A percentile compares a stretch with the other conserved stretches of the same genome.
Evolutionary conservation across 148 eudicot genomes (phyloP).

Genomic region (Silene uniflora): DNA sequence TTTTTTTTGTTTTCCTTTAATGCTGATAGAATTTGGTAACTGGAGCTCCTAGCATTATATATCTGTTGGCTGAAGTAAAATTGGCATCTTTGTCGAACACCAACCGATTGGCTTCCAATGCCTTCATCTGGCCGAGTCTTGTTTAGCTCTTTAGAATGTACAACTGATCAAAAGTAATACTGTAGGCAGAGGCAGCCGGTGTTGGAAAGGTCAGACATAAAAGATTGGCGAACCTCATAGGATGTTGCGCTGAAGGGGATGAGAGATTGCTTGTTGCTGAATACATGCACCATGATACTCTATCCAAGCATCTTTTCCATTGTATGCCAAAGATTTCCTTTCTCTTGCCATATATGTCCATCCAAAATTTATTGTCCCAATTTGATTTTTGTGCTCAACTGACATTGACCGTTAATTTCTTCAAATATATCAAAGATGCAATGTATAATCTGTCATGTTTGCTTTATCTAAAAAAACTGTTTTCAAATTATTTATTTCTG

Average conservation of each 20-base stretch:
- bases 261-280: constrained; percentile 94
- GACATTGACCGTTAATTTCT: background rate
- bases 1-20: background rate
- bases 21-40: constrained; percentile 4
- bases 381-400: background rate
- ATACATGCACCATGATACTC: constrained; percentile 86
- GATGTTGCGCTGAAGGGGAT: constrained; percentile 98
- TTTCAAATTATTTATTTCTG: no score
- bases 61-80: background rate
- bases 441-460: no score
- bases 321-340: constrained; percentile 44
- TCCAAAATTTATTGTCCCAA: background rate
- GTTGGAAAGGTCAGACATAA: constrained; percentile 88
- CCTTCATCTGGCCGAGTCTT: background rate
- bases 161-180: constrained; percentile 17
- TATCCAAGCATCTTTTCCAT: constrained; percentile 94
- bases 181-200: constrained; percentile 89
- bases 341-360: background rate
- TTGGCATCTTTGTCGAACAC: background rate
- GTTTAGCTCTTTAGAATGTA: background rate
- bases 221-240: constrained; percentile 83
- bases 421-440: no score
- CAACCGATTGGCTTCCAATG: background rate
- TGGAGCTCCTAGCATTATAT: background rate
- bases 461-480: no score